Conservation (phyloP, 73 alveolate genomes). For the Paramecium octaurelia region DNA sequence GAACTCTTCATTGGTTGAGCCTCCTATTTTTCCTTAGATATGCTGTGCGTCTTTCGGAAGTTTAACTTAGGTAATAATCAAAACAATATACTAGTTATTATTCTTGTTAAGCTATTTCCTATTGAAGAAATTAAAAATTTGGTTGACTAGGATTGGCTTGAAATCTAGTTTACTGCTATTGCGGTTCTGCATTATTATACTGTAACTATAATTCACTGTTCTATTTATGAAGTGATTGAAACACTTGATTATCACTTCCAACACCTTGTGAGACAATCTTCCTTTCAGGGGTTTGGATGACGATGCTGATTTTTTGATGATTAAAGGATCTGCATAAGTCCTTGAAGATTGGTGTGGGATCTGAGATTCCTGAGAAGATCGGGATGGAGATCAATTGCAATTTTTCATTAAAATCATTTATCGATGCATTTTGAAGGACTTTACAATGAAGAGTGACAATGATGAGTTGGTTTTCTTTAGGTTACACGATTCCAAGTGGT, state of each 20-base stretch:
- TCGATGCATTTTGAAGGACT: not conserved
- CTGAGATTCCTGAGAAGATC: not conserved
- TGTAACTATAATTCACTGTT: not conserved
- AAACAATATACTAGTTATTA: not conserved
- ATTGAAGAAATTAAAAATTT: not conserved
- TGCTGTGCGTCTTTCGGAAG: not conserved
- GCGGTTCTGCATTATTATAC: not conserved
- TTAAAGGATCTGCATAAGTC: not conserved
- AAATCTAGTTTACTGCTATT: not conserved
- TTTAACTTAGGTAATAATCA: not conserved
- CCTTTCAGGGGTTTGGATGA: not conserved
- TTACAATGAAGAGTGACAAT: not conserved
- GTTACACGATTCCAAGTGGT: not conserved
- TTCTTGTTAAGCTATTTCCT: not conserved
- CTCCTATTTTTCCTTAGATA: not conserved
- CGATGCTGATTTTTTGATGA: not conserved
- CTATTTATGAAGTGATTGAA: not conserved
- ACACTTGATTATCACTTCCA: not conserved
- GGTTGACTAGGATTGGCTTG: not conserved
- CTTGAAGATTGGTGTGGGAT: not conserved
- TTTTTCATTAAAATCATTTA: not conserved
- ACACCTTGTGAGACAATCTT: not conserved
- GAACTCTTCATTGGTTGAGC: not conserved
- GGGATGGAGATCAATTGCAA: not conserved
- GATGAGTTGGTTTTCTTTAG: not conserved